Evolutionary conservation across 1,284 basidiomycete species (phyloP).

Genomic region (Leccinum idahoense): DNA sequence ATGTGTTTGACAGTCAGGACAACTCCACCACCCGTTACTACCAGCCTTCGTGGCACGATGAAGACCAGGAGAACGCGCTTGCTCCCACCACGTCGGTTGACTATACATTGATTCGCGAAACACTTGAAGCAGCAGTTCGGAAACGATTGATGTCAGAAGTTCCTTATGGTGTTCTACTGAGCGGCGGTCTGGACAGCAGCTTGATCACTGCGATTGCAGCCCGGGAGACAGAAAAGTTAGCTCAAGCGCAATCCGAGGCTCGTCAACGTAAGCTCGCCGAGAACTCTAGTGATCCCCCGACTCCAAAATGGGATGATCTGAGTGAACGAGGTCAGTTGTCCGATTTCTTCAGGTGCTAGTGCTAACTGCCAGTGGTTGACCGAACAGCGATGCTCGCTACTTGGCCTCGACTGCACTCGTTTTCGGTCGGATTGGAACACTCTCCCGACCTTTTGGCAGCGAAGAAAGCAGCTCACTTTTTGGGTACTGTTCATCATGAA

Average conservation of each 20-base stretch:
- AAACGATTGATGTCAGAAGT: slow-evolving; percentile 99
- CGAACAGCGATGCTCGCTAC: slow-evolving; percentile 66
- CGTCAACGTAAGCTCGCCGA: slow-evolving; percentile 58
- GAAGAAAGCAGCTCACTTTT: slow-evolving; percentile 87
- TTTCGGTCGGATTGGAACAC: slow-evolving; percentile 93
- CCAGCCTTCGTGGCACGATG: slow-evolving; percentile 81
- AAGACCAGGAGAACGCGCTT: slow-evolving; percentile 57
- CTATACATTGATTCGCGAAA: slow-evolving; percentile 69
- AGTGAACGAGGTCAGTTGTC: slow-evolving; percentile 48
- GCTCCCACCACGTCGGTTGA: slow-evolving; percentile 69
- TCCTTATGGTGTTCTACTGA: slow-evolving; percentile 37
- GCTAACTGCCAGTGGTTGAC: neutral
- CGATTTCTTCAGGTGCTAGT: neutral
- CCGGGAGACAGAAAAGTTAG: slow-evolving; percentile 91
- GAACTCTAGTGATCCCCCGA: slow-evolving; percentile 49
- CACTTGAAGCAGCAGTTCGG: slow-evolving; percentile 87
- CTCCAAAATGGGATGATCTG: slow-evolving; percentile 43
- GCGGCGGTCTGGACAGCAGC: neutral
- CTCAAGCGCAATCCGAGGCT: slow-evolving; percentile 70
- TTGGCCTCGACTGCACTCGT: slow-evolving; percentile 98
- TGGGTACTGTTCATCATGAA: slow-evolving; percentile 97
- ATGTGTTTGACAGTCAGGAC: slow-evolving; percentile 85
- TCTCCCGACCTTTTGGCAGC: slow-evolving; percentile 96
- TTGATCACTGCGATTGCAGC: slow-evolving; percentile 93
- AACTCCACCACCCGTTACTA: slow-evolving; percentile 78